Evolutionary conservation across 202 grass and related monocot species (phyloP).

Genomic region (Miscanthus sacchariflorus): DNA sequence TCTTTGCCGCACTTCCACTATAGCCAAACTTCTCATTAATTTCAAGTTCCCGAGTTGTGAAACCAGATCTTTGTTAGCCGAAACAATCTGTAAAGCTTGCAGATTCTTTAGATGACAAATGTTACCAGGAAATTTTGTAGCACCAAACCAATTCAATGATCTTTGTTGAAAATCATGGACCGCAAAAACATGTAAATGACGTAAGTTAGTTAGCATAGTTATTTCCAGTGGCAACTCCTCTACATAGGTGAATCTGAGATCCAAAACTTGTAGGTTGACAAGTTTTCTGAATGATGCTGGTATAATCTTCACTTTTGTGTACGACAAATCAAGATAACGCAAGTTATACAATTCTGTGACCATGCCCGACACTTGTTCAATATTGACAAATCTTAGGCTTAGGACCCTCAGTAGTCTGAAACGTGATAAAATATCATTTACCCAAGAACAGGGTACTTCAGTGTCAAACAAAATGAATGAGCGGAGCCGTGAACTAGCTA

Average conservation of each 20-base stretch:
- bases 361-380: constrained; percentile 33
- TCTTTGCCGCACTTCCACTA: constrained; percentile 43
- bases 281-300: constrained; percentile 53
- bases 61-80: constrained; percentile 44
- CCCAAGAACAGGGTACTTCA: constrained; percentile 30
- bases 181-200: constrained; percentile 39
- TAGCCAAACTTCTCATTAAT: constrained; percentile 45
- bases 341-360: constrained; percentile 57
- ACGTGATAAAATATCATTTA: constrained; percentile 32
- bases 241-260: constrained; percentile 48
- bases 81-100: constrained; percentile 30
- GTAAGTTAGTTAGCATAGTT: constrained; percentile 51
- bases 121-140: constrained; percentile 34
- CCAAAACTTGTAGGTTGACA: constrained; percentile 55
- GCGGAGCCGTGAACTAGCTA: constrained; percentile 4
- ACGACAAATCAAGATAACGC: constrained; percentile 50
- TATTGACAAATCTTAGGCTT: constrained; percentile 32
- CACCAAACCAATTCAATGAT: constrained; percentile 20
- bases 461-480: constrained; percentile 57
- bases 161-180: constrained; percentile 14
- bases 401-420: constrained; percentile 55
- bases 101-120: constrained; percentile 52
- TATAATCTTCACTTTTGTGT: constrained; percentile 48
- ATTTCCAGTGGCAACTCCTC: constrained; percentile 52
- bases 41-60: constrained; percentile 38